Conservation (phyloP, 1,284 basidiomycete genomes). For the Boletellus deceptivus region DNA sequence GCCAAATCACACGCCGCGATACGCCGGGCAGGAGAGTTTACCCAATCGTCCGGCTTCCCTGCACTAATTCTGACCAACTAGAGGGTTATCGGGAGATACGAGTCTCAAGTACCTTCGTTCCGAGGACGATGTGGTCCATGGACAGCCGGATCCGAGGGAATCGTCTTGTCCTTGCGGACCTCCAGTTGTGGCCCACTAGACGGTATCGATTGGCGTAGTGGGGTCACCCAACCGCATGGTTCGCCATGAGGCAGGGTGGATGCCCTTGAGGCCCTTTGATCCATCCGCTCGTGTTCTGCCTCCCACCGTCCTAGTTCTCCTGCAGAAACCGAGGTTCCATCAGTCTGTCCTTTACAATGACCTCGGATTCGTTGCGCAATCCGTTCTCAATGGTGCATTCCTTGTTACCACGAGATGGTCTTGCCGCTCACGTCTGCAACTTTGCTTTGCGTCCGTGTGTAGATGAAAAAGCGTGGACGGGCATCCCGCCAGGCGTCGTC, state of each 20-base stretch:
- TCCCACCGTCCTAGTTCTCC: constrained; percentile 5
- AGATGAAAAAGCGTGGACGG: constrained; percentile 10
- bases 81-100: neutral
- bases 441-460: neutral
- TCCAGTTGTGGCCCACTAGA: neutral
- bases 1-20: constrained; percentile 18
- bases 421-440: constrained; percentile 4
- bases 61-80: constrained; percentile 2
- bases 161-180: constrained; percentile 8
- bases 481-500: constrained; percentile 3
- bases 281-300: constrained; percentile 5
- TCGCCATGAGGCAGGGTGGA: constrained; percentile 24
- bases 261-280: constrained; percentile 5
- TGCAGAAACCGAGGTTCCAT: constrained; percentile 4
- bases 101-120: constrained; percentile 1
- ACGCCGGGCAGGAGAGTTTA: constrained; percentile 11
- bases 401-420: neutral
- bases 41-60: constrained; percentile 1
- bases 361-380: neutral
- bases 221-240: constrained; percentile 19
- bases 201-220: constrained; percentile 12
- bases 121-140: constrained; percentile 10
- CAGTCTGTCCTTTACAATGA: constrained; percentile 7
- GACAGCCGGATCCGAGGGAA: constrained; percentile 8
- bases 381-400: constrained; percentile 12